phyloP scores from a whole-genome alignment of 108 stramenopile genomes.

The Phaeodactylum tricornutum region DNA sequence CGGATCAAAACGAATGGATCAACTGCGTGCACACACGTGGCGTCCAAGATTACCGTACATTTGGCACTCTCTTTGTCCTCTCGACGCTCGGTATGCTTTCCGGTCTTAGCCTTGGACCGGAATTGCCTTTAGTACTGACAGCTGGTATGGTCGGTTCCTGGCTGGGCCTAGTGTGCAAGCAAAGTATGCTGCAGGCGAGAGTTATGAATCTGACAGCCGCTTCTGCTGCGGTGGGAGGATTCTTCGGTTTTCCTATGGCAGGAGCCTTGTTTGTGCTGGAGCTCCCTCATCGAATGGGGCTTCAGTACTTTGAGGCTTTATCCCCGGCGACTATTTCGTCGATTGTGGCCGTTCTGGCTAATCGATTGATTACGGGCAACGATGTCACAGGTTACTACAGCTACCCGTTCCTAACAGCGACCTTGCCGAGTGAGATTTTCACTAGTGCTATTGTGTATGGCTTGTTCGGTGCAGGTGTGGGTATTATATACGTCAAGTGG shows the following conservation, averaged over 20 bases:
- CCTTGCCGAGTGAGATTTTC: constrained; percentile 38
- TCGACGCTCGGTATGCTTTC: constrained; percentile 47
- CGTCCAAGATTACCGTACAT: constrained; percentile 31
- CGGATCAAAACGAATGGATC: constrained; percentile 57
- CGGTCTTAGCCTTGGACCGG: constrained; percentile 45
- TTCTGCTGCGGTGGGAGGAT: constrained; percentile 43
- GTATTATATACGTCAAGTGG: constrained; percentile 22
- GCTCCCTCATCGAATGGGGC: constrained; percentile 53
- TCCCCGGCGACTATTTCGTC: constrained; percentile 42
- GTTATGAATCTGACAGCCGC: constrained; percentile 44
- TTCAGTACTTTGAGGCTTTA: constrained; percentile 57
- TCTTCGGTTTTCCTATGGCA: constrained; percentile 60
- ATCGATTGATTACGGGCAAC: constrained; percentile 34
- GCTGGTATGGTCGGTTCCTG: constrained; percentile 53
- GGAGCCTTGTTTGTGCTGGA: constrained; percentile 55
- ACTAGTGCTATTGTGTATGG: constrained; percentile 42
- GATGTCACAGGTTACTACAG: constrained; percentile 45
- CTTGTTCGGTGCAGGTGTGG: constrained; percentile 33
- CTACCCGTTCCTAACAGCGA: constrained; percentile 30
- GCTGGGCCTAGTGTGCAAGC: constrained; percentile 30
- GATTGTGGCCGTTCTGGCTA: constrained; percentile 45
- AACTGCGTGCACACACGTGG: constrained; percentile 31
- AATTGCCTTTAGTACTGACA: constrained; percentile 44
- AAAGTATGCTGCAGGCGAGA: constrained; percentile 34
- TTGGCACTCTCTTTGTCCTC: constrained; percentile 24